Base-by-base conservation (phyloP, 129 eudicot species). In the Flaveria ramosissima region DNA sequence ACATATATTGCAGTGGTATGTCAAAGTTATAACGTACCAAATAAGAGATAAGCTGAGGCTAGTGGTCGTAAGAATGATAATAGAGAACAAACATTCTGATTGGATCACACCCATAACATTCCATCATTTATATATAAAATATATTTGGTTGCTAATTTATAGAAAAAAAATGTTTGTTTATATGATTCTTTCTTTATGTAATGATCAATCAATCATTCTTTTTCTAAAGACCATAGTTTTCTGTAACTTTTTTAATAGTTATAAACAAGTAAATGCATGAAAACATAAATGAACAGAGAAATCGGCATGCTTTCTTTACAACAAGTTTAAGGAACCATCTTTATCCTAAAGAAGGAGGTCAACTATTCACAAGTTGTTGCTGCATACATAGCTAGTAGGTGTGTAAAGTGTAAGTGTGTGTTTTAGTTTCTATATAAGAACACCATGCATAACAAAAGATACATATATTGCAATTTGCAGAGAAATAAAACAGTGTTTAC, bases 291-390 rank as follows among this genome's bases (percentile, higher is more conserved):
- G 10, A 62, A 62, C 41, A 32, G 45, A 45, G 68, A 66, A 63
- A 57, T 79, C 73, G 72, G 78, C 56, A 30, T 17, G 23, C 60
- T 1, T 20, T 7, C 68, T 50, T 78, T 79, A 17, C 57, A 71
- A 48, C 78, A 41, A n/a, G 47, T 71, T 72, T 36, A 79, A 72
- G 83, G 68, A 78, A 78, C 63, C 3, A 61, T 78, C 77, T 79
- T 72, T 79, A 63, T 63, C 73, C 46, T 59, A 41, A 61, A 71
- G 53, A 51, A 19, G 68, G 82, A 21, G 16, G 83, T 72, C 83
- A 79, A 79, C 78, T 62, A 21, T 47, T 36, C 20, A 63, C 83
- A 61, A 79, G 56, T 79, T 71, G 82, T 41, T 71, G 8, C 53
- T 21, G 68, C 56, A 27, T 51, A 4, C 19, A 15, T 76, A 56